Percentiles rank a stretch among this genome's conserved stretches.
phyloP scores from a whole-genome alignment of 768 basidiomycete genomes.

The Calocybe cyanea region DNA sequence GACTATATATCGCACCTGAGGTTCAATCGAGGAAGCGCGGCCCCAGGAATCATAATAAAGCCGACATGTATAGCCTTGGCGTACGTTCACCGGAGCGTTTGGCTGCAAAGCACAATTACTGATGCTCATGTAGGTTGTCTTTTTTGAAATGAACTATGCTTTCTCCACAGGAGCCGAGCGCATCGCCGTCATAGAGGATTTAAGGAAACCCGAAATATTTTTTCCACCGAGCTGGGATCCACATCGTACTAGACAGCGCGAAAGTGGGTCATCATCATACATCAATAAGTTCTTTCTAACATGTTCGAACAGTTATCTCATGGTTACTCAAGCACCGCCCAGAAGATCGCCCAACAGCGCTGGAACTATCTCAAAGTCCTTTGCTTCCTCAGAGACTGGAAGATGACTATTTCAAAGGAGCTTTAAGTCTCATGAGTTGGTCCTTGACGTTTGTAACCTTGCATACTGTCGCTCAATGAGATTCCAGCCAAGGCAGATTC shows the following conservation, averaged over 20 bases:
- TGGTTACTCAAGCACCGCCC: constrained; percentile 83
- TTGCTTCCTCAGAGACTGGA: constrained; percentile 74
- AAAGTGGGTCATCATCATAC: constrained; percentile 48
- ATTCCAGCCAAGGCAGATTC: constrained; percentile 71
- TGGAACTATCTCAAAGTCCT: constrained; percentile 79
- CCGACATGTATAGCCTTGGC: constrained; percentile 93
- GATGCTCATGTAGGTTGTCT: constrained; percentile 64
- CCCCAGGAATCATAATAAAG: constrained; percentile 80
- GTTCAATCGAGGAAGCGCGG: constrained; percentile 62
- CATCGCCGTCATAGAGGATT: constrained; percentile 73
- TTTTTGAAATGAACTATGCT: constrained; percentile 93
- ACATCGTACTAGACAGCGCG: constrained; percentile 55
- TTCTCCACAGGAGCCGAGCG: constrained; percentile 84
- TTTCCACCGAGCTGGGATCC: constrained; percentile 79
- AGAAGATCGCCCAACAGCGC: constrained; percentile 68
- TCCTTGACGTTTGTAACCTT: not conserved
- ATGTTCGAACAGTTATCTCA: constrained; percentile 57
- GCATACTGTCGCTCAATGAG: not conserved
- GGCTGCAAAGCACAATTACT: not conserved
- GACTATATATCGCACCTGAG: constrained; percentile 91
- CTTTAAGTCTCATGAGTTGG: constrained; percentile 72
- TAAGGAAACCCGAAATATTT: constrained; percentile 67
- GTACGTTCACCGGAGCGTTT: constrained; percentile 37
- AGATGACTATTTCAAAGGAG: constrained; percentile 83
- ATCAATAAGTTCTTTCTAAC: not conserved